Base-by-base conservation (phyloP, 2,329 filamentous ascomycete genomes). In the Paecilomyces sp. region DNA sequence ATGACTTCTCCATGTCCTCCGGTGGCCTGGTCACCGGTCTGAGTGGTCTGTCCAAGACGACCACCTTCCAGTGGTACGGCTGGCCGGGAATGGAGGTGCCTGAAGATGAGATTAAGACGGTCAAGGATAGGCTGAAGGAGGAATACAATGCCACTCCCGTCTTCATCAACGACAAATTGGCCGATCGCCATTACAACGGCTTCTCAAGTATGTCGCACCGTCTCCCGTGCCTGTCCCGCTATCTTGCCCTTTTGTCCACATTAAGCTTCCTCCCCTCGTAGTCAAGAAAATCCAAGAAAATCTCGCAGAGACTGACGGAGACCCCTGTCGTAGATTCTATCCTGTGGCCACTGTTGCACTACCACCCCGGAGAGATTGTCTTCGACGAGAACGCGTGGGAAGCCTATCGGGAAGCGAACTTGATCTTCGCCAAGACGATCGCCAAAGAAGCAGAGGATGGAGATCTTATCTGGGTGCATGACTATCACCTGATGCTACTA, bases 261-360 rank as follows among this genome's bases (percentile, higher is more conserved):
- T 4, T 18, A 33, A 12, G 31, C 31, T 33, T 33, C 25, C 6
- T 18, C 36, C 36, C n/a, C 41, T 18, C 41, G 41, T 47, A 47
- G 41, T 18, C n/a, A 47, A 18, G n/a, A 47, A 18, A 22, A 22
- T 47, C 41, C n/a, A 47, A 18, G n/a, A 47, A 18, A 22, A 47
- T 47, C 41, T n/a, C 15, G 22, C 28, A 28, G 22, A 55, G 18
- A 22, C n/a, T 41, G 52, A 30, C 31, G 56, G 36, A 47, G 56
- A 47, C 55, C 50, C 18, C 41, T n/a, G 15, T 15, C 30, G 50
- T 54, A 93, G 91, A 99, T 77, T 95, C 91, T 7, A 97, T 97
- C 74, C 87, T 99, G 62, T 99, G 94, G 94, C 94, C 94, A 2
- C 86, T 99, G 47, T 96, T 99, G 81, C 94, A 97, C 80, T 97